phyloP scores from a whole-genome alignment of 2,329 filamentous ascomycete genomes.

The Lecanicillium sp. region DNA sequence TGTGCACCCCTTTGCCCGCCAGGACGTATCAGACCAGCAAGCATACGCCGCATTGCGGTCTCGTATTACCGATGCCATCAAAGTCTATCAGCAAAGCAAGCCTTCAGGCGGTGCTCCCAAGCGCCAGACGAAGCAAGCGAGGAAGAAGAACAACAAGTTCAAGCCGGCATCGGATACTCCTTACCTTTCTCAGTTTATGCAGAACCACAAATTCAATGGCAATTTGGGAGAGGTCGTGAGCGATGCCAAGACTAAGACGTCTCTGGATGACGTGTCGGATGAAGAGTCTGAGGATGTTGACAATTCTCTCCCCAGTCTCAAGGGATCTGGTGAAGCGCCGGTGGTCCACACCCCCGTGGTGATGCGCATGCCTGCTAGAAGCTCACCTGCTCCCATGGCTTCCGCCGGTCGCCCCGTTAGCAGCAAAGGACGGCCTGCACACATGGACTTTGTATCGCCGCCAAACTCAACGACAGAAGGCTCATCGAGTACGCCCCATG shows the following conservation, averaged over 20 bases:
- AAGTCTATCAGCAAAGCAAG: conserved; percentile 42
- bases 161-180: conserved; percentile 52
- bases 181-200: conserved; percentile 58
- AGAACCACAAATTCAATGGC: conserved; percentile 50
- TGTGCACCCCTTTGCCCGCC: conserved; percentile 25
- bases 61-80: conserved; percentile 46
- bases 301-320: conserved; percentile 7
- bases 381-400: conserved; percentile 36
- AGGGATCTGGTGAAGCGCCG: conserved; percentile 9
- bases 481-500: conserved; percentile 11
- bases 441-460: conserved; percentile 31
- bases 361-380: conserved; percentile 52
- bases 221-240: conserved; percentile 50
- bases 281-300: conserved; percentile 43
- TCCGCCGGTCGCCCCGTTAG: conserved; percentile 41
- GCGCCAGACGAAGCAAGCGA: conserved; percentile 26
- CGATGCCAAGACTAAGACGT: conserved; percentile 48
- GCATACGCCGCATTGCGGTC: conserved; percentile 40
- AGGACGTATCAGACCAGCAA: conserved; percentile 44
- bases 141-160: conserved; percentile 11
- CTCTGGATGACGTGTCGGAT: conserved; percentile 42
- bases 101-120: conserved; percentile 39
- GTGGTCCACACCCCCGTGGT: conserved; percentile 29
- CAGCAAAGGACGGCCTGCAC: conserved; percentile 42
- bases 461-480: conserved; percentile 15